Evolutionary conservation across 2,329 filamentous ascomycete genomes (phyloP), one percentile per base, ranked within the genome.

Genomic region (Zymoseptoria brevis): DNA sequence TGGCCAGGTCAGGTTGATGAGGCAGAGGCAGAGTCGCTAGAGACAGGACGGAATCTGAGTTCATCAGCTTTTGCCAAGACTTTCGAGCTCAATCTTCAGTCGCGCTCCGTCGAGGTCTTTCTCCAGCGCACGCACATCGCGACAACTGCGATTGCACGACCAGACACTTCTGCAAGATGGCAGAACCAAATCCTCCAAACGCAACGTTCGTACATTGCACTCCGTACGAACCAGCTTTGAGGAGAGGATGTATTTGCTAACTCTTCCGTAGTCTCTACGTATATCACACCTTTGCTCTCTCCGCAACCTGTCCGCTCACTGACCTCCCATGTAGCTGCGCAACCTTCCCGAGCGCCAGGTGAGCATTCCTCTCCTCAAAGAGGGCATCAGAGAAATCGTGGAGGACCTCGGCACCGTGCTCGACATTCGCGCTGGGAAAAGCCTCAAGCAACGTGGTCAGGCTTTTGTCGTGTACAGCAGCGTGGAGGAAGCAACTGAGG

Each of bases 401-500:
- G 86, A 86, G 63, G 89, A 96, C 74, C 96, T 94, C 75, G 94
- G 94, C 64, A 86, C 80, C 59, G 84, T 96, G 62, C 77, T 96
- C 67, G 91, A 96, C 63, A 84, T 96, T 55, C 83, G 96, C 60
- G 89, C 89, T 51, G 96, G 96, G 79, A 90, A 84, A 64, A 96
- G 95, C 74, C 76, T 97, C 29, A 92, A 89, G 73, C 89, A 90
- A 50, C 96, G 95, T 73, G 94, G 94, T 11, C 94, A 99, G 76
- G 94, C 94, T 0, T 99, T 99, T 72, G 78, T 99, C 54, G 91
- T 97, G 52, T 97, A 91, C 73, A 90, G 95, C 68, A 83, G 80
- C 62, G 79, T 87, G n/a, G 88, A 91, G 57, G 84, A 86, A n/a
- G 92, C 92, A 3, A 79, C 83, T 56, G 82, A 85, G 63, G 93